Evolutionary conservation across 2,329 filamentous ascomycete species (phyloP), one percentile per base, ranked within the genome.

Genomic region (Colletotrichum orchidophilum): DNA sequence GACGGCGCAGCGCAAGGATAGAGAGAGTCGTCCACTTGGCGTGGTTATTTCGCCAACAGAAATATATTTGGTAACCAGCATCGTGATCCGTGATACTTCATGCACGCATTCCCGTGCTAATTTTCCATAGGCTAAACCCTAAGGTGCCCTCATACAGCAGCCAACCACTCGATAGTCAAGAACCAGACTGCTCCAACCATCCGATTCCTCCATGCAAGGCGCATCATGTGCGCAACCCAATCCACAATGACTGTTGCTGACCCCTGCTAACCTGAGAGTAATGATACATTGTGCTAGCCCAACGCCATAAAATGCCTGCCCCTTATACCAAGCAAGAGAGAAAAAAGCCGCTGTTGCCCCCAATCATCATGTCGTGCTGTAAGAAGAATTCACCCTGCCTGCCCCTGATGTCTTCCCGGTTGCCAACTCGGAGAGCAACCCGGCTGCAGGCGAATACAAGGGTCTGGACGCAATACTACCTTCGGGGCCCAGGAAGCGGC

Each of bases 221-320:
- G 58, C 31, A 50, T 33, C 46, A 15, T 21, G 24, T 33, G 42
- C 42, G 31, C 49, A 11, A 24, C 24, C 21, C n/a, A 35, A 59
- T 46, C 21, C 55, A 35, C 31, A 11, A 50, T 29, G n/a, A 24
- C 18, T 29, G 53, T 35, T n/a, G 67, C 57, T 27, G 50, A 53
- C 29, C 63, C 26, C 33, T 49, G 50, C 53, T 33, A 39, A 35
- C 52, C 42, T 50, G n/a, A 24, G 31, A 26, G 75, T 76, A 72
- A 68, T 71, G 64, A 65, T 73, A 69, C 76, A 78, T 74, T 73
- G 74, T 73, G 74, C 75, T 77, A 78, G 75, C 64, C 65, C 49
- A 42, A 68, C 27, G 62, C 50, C 66, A n/a, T 31, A 12, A 12
- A 33, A 62, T 65, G 58, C 53, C 58, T 63, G 24, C 29, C 53